Base-by-base conservation (phyloP, 2,329 filamentous ascomycete genomes). In the Aspergillus costaricaensis region DNA sequence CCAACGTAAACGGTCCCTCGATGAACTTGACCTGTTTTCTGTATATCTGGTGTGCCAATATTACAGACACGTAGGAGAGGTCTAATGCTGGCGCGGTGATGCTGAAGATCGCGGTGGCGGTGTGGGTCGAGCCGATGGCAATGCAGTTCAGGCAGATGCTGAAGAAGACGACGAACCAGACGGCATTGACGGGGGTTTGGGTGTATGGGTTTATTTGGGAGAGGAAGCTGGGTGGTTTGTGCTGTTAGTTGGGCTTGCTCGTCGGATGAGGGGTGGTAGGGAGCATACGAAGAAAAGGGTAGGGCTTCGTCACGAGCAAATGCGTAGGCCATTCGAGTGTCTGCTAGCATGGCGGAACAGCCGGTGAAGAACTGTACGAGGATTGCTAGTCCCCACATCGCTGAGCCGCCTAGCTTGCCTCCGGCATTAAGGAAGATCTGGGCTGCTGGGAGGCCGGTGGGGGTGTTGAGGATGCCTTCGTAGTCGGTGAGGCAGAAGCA, bases 281-380 rank as follows among this genome's bases (percentile, higher is more conserved):
- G n/a, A 27, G 47, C 72, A 61, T 75, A 85, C 82, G 71, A 73
- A 2, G 85, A 87, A 63, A 86, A 86, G 1, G 85, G 85, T n/a
- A 88, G 79, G 0, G 83, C 85, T 19, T 83, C 80, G 64, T 88
- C 85, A 38, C 85, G 79, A 17, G 85, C 78, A 72, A 87, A 87
- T 2, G 85, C 85, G 70, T 84, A 87, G 1, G 83, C 83, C 83
- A 87, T 86, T 62, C 84, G 78, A 21, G 84, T 86, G 71, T 88
- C 85, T 38, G 86, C 85, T 49, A 88, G 72, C 85, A 88, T 86
- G 4, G 86, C 86, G 17, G 84, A 84, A 57, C 85, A 86, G 19
- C 86, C 85, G 0, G 86, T 88, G 74, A 88, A 88, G 70, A 86
- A 85, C 61, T 88, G 86, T 2, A 88, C 84, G 0, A 88, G 78